These are phyloP conservation scores for Hyphopichia pseudoburtonii DNA, from an alignment of 1,139 yeast genomes.

Conservation along the genomic window DNA sequence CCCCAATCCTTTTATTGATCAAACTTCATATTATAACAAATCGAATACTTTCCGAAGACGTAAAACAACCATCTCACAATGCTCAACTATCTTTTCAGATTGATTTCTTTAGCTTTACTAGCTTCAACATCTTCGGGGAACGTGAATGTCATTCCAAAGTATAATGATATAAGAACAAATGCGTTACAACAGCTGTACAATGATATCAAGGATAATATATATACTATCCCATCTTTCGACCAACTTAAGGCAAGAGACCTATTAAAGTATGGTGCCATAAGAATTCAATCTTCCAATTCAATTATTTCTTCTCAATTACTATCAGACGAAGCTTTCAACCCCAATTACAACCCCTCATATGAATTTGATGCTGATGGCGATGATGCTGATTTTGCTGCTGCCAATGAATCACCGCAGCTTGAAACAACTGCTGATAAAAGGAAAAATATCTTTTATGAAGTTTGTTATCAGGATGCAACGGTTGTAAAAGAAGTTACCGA, in stretches of 20 bases:
- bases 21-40: no score
- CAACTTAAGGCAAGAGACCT: conserved; percentile 15
- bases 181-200: conserved; percentile 6
- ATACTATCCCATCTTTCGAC: conserved; percentile 10
- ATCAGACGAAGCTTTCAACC: conserved; percentile 11
- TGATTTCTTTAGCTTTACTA: no score
- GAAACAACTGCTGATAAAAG: conserved; percentile 8
- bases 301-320: conserved; percentile 16
- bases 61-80: no score
- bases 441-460: conserved; percentile 12
- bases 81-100: no score
- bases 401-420: no score
- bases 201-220: conserved; percentile 7
- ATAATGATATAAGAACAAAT: background rate
- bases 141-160: background rate
- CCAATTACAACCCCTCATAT: conserved; percentile 7
- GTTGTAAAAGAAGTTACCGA: conserved; percentile 6
- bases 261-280: conserved; percentile 15
- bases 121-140: no score
- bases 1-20: no score
- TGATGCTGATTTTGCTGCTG: conserved; percentile 6
- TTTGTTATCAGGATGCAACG: conserved; percentile 14
- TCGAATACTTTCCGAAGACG: no score
- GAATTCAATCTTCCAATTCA: conserved; percentile 13
- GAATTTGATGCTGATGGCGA: conserved; percentile 1